Evolutionary conservation across 192 early-diverging fungal genomes (phyloP), one percentile per base, ranked within the genome.

Genomic region (Backusella westeae): DNA sequence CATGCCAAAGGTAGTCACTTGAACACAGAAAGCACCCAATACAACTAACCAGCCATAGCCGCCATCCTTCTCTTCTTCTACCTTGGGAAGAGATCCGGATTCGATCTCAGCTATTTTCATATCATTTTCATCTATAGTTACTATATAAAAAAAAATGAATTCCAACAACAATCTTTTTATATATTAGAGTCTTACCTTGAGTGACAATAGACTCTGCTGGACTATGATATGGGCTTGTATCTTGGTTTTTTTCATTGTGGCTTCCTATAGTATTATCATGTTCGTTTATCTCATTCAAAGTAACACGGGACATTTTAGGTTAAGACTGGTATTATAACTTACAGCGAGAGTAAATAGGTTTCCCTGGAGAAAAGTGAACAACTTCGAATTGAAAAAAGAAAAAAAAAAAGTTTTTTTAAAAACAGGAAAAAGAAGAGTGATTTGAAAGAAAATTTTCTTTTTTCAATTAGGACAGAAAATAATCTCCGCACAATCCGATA

Each of bases 31-130:
- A 26, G 77, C 83, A 23, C 83, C 83, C 52, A 81, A 71, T n/a
- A 84, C 83, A n/a, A 84, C 75, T 7, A 79, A 17, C 83, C 83
- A 84, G 8, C 83, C 83, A 67, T 79, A 84, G 4, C 83, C 83
- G 14, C 83, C 83, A 67, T 81, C 80, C 17, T 75, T 75, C 56
- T 63, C 75, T 1, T 74, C 72, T 1, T 73, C 72, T 4, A 56
- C 21, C 29, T 35, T 12, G 19, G 49, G 66, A 17, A 69, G 19
- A 23, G 38, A 10, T 23, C 26, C 56, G 3, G 56, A 63, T 23
- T 63, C 56, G 26, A 63, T 63, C 26, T 63, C 23, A 12, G 21
- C 7, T 63, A 63, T 26, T 29, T 63, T 63, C 56, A 63, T 21
- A 7, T 63, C 56, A 26, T 63, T 10, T 63, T 63, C 56, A 29